These are phyloP conservation scores for Pseudocercospora musae DNA, from an alignment of 2,329 filamentous ascomycete genomes.

Conservation along the genomic window DNA sequence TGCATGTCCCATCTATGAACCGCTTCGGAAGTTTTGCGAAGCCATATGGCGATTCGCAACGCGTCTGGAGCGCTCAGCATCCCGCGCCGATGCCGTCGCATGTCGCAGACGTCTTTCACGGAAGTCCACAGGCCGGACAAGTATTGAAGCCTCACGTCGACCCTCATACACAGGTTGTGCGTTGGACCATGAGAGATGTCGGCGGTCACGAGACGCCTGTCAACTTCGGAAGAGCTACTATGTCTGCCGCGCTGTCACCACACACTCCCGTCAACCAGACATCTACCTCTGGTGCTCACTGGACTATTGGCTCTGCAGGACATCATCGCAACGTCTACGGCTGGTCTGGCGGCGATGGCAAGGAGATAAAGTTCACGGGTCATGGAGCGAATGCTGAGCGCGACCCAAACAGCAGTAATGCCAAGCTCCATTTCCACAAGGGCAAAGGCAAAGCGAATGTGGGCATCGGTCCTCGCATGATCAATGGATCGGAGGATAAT, in stretches of 20 bases:
- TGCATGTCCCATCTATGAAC: neutral
- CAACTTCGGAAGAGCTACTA: conserved; percentile 17
- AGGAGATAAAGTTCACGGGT: conserved; percentile 36
- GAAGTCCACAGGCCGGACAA: conserved; percentile 19
- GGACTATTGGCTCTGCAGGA: conserved; percentile 23
- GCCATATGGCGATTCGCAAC: neutral
- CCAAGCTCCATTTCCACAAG: conserved; percentile 21
- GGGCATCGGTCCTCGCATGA: conserved; percentile 18
- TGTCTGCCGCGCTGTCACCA: conserved; percentile 4
- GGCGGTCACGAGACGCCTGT: conserved; percentile 13
- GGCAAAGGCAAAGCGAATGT: neutral
- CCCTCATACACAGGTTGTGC: conserved; percentile 15
- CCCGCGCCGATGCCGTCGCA: neutral
- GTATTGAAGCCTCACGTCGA: conserved; percentile 18
- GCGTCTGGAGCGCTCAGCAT: neutral
- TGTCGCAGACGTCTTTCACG: conserved; percentile 1
- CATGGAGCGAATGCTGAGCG: conserved; percentile 34
- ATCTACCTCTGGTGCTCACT: conserved; percentile 14
- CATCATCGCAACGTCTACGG: conserved; percentile 22
- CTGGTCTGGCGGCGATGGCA: conserved; percentile 37
- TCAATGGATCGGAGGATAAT: conserved; percentile 8
- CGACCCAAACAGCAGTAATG: conserved; percentile 25
- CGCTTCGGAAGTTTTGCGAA: neutral
- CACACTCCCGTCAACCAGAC: conserved; percentile 9
- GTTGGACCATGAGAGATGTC: conserved; percentile 19